Conservation (phyloP, 2,329 filamentous ascomycete genomes). For the Fonsecaea multimorphosa region DNA sequence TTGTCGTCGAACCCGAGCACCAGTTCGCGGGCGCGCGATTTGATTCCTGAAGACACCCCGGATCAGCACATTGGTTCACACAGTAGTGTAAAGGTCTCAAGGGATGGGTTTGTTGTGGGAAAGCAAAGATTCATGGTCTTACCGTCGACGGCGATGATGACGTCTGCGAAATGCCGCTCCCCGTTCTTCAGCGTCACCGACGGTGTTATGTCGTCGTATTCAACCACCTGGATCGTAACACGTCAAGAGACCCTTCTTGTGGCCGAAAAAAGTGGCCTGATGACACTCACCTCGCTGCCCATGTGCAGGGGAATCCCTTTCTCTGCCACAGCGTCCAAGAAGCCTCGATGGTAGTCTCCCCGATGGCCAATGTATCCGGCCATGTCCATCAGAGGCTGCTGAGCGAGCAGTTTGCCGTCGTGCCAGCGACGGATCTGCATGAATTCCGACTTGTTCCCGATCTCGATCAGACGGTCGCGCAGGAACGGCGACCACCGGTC, state of each 20-base stretch:
- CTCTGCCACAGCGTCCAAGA: slow-evolving; percentile 59
- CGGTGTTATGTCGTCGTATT: slow-evolving; percentile 30
- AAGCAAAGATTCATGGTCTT: neutral
- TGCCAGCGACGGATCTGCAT: slow-evolving; percentile 46
- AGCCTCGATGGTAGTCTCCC: slow-evolving; percentile 65
- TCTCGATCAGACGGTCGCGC: slow-evolving; percentile 61
- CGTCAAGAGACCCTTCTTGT: neutral
- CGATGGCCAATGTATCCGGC: slow-evolving; percentile 66
- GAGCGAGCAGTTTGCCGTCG: slow-evolving; percentile 45
- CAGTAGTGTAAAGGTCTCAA: neutral
- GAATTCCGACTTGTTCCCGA: slow-evolving; percentile 40
- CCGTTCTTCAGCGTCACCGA: slow-evolving; percentile 33
- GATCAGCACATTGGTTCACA: neutral
- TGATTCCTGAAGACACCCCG: slow-evolving; percentile 50
- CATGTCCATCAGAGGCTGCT: slow-evolving; percentile 44
- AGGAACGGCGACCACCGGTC: slow-evolving; percentile 45
- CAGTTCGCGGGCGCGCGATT: slow-evolving; percentile 59
- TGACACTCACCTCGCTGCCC: slow-evolving; percentile 46
- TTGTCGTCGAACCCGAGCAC: slow-evolving; percentile 51
- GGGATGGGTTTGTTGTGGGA: no score
- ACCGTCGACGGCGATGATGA: slow-evolving; percentile 61
- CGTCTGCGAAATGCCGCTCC: slow-evolving; percentile 47
- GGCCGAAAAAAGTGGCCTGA: neutral
- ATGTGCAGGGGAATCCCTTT: slow-evolving; percentile 44
- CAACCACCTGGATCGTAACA: slow-evolving; percentile 25